Conservation (phyloP, 176 grass and related monocot genomes). For the Aegilops umbellulata region DNA sequence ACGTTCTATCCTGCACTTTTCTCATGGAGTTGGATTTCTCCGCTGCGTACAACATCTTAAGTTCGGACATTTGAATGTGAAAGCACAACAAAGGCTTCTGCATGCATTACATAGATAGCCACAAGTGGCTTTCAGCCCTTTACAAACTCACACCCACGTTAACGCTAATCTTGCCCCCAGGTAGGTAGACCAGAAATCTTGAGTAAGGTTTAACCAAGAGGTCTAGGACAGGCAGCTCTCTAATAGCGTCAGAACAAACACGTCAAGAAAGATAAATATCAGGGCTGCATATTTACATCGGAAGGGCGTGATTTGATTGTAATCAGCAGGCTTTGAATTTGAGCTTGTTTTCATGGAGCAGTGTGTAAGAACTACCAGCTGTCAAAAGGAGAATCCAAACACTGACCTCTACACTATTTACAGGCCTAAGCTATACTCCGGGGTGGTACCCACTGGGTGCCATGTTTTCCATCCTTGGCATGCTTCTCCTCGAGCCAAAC, state of each 20-base stretch:
- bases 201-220: neutral
- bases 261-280: neutral
- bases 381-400: slow-evolving; percentile 27
- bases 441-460: slow-evolving; percentile 65
- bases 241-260: neutral
- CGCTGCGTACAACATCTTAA: neutral
- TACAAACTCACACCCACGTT: neutral
- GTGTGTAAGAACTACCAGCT: slow-evolving; percentile 24
- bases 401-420: slow-evolving; percentile 36
- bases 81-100: neutral
- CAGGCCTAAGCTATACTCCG: slow-evolving; percentile 58
- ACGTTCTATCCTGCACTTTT: too few relatives aligned
- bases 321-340: slow-evolving; percentile 33
- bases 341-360: slow-evolving; percentile 39
- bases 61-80: neutral
- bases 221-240: neutral
- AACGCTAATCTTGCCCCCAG: neutral
- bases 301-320: slow-evolving; percentile 8
- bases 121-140: neutral
- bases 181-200: neutral
- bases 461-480: slow-evolving; percentile 59
- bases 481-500: slow-evolving; percentile 62
- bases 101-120: neutral
- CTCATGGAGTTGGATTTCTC: neutral
- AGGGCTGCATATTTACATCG: slow-evolving; percentile 19